Evolutionary conservation across 225 moss, liverwort and hornwort genomes (phyloP), one percentile per base, ranked within the genome.

Genomic region (Antitrichia curtipendula): DNA sequence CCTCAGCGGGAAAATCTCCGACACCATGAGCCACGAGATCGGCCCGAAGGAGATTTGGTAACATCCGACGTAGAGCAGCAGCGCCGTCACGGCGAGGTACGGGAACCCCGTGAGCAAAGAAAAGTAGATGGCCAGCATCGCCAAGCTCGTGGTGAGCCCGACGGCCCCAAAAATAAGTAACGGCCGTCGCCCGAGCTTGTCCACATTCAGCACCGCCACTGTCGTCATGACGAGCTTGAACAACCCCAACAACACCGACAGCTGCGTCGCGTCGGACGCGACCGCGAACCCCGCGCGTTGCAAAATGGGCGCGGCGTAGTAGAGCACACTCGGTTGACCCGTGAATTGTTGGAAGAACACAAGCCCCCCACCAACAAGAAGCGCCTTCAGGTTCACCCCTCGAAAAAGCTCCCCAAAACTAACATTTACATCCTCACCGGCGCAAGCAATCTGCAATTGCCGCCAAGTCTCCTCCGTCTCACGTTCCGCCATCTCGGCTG

Each of bases 1-100:
- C 21, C 97, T 93, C 21, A 99, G 90, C 3, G 98, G 97, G 32
- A 99, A 99, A 27, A 99, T 92, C 69, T 99, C 98, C 9, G 98
- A 97, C 57, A 99, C 96, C 96, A 99, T 96, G 53, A 99, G 75
- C 98, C 98, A 99, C 29, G 98, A 97, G 64, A 99, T 97, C 4
- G 98, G 98, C 4, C 98, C 98, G 61, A 99, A 99, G 10, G 98
- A 98, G 82, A 96, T 53, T 83, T 97, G 98, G 89, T 99, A 99
- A 81, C 95, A 94, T 45, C 98, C 95, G 3, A 99, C 98, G 78
- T 97, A 99, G 27, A 97, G 53, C 13, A 99, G 92, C 63, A 99
- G 89, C 34, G 97, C 95, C 54, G 82, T n/a, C 22, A 99, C 96
- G 41, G 98, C 98, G 58, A 99, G 87, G 45, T 89, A 91, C 15